phyloP scores from a whole-genome alignment of 2,329 filamentous ascomycete species.

The Metarhizium guizhouense region DNA sequence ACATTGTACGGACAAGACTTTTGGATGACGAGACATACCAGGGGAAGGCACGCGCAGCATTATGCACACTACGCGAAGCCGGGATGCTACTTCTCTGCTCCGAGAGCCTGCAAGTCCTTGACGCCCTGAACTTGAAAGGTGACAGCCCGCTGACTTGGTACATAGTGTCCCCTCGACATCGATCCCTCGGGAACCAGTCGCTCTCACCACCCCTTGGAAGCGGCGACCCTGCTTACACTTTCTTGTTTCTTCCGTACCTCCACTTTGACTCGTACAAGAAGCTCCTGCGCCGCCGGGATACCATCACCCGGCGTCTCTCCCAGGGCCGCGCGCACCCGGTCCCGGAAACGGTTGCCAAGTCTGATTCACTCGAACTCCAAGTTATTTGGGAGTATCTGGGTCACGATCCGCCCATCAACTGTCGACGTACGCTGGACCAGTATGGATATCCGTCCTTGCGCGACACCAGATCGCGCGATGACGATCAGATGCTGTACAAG shows the following conservation, averaged over 20 bases:
- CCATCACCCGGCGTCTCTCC: constrained; percentile 41
- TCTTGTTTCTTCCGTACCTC: constrained; percentile 49
- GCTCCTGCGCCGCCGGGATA: constrained; percentile 44
- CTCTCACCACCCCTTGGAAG: constrained; percentile 16
- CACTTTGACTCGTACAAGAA: constrained; percentile 57
- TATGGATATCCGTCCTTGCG: constrained; percentile 53
- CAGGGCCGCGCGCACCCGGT: constrained; percentile 49
- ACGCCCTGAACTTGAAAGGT: neutral
- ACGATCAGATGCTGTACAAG: constrained; percentile 61
- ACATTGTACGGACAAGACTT: constrained; percentile 36
- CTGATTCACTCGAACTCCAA: constrained; percentile 47
- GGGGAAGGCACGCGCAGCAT: constrained; percentile 38
- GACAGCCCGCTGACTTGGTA: neutral
- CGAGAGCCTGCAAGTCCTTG: constrained; percentile 20
- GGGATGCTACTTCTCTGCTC: constrained; percentile 36
- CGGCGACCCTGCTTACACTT: constrained; percentile 30
- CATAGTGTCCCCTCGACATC: constrained; percentile 27
- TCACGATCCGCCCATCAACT: constrained; percentile 52
- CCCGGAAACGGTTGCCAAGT: constrained; percentile 41
- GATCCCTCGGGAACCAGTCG: constrained; percentile 19
- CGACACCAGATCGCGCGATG: constrained; percentile 52
- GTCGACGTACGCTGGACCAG: constrained; percentile 53
- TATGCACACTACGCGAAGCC: constrained; percentile 41
- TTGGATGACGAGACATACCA: constrained; percentile 39
- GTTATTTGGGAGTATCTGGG: constrained; percentile 56